Evolutionary conservation across 176 grass and related monocot genomes (phyloP), one percentile per base, ranked within the genome.

Genomic region (Oryza longistaminata): DNA sequence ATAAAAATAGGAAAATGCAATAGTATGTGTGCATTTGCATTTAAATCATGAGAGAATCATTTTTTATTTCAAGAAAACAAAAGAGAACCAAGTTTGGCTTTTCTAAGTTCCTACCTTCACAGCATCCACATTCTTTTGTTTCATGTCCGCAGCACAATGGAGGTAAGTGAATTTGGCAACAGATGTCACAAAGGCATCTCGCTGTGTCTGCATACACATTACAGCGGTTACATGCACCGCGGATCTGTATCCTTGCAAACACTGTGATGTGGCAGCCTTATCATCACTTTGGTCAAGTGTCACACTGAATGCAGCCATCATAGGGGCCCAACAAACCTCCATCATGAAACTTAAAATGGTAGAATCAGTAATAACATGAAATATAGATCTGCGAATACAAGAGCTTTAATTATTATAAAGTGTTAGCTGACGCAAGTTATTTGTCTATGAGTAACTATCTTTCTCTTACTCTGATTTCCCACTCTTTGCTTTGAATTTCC

Each of bases 241-340:
- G 6, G 70, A 93, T 88, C 96, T 89, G 67, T 91, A 99, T 75
- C 96, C 96, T 77, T 90, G 91, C 81, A 99, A 87, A 90, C 93
- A 99, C 81, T 99, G 96, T 0, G 90, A 89, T 0, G 91, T 92
- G n/a, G 93, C 96, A 34, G 93, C 91, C 78, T 92, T 93, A 82
- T 99, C 93, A 78, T 96, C 91, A 86, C 90, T 93, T 71, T 92
- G 89, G 84, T 99, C 96, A 70, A 99, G 91, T 16, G 96, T 95
- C 73, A 99, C 90, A 88, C 96, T 99, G 88, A 99, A 99, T 80
- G 96, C 96, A 87, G 91, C 96, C 91, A 99, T 95, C 90, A 99
- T 91, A 71, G 96, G 96, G 48, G 96, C 96, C 96, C 96, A 99
- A 76, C 93, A 99, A 78, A 96, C 96, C 81, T 96, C 96, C 87